phyloP scores from a whole-genome alignment of 2,329 filamentous ascomycete genomes.

The Myriosclerotinia curreyana region DNA sequence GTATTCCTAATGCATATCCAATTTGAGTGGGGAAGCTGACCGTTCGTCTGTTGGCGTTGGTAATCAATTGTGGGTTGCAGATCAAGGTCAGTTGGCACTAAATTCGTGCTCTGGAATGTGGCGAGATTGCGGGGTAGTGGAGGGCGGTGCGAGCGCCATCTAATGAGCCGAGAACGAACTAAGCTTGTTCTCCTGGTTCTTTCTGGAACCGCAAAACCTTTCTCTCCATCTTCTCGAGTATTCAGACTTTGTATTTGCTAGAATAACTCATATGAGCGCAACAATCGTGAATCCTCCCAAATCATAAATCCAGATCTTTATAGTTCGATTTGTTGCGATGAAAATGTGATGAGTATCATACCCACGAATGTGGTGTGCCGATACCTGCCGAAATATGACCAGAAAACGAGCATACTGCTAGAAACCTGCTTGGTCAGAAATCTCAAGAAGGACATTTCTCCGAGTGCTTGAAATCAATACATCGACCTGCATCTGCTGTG shows the following conservation, averaged over 20 bases:
- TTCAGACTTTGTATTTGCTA: background rate
- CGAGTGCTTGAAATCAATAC: background rate
- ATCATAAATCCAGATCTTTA: background rate
- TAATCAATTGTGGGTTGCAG: constrained; percentile 8
- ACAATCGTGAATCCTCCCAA: background rate
- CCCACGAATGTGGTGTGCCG: constrained; percentile 3
- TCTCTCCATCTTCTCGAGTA: background rate
- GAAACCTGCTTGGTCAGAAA: background rate
- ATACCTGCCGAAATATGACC: constrained; percentile 14
- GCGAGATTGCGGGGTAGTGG: constrained; percentile 17
- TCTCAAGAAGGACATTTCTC: background rate
- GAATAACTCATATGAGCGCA: background rate
- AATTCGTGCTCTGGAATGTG: constrained; percentile 3
- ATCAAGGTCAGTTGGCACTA: constrained; percentile 1
- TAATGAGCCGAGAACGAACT: constrained; percentile 5
- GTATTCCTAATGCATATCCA: background rate
- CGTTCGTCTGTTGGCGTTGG: background rate
- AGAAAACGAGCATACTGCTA: background rate
- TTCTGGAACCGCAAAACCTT: background rate
- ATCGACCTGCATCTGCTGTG: constrained; percentile 17
- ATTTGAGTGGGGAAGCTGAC: background rate
- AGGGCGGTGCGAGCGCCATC: background rate
- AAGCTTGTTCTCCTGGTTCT: background rate
- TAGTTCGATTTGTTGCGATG: background rate
- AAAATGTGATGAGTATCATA: background rate